phyloP scores from a whole-genome alignment of 2,329 filamentous ascomycete species.

The Fusarium pininemorale region DNA sequence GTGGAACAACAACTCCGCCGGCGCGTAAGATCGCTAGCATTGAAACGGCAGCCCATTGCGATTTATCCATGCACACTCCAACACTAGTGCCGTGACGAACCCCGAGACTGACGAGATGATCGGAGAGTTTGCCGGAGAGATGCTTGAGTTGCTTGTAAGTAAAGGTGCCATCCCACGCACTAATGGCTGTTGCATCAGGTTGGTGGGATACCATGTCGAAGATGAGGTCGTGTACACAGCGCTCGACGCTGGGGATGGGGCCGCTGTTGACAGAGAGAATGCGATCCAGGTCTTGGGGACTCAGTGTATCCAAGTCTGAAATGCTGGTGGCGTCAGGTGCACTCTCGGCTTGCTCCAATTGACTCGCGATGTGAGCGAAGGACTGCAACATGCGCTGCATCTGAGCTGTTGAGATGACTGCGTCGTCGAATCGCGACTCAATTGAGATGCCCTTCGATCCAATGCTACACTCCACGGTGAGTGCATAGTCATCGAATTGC shows the following conservation, averaged over 20 bases:
- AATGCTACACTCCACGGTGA: not conserved
- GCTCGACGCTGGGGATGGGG: not conserved
- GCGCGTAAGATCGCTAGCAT: not conserved
- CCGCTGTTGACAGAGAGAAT: not conserved
- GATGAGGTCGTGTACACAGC: not conserved
- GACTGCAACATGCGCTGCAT: not conserved
- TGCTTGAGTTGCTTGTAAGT: not conserved
- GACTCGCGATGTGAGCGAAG: not conserved
- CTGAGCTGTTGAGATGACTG: not conserved
- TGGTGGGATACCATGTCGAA: not conserved
- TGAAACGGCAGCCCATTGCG: not conserved
- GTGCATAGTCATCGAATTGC: not conserved
- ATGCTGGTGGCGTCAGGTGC: fast-evolving
- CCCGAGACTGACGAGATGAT: not conserved
- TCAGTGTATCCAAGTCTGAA: not conserved
- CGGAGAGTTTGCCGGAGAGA: not conserved
- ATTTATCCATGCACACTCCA: slow-evolving; percentile 2
- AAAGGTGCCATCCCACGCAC: not conserved
- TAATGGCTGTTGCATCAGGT: not conserved
- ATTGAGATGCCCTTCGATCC: not conserved
- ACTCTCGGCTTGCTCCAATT: not conserved
- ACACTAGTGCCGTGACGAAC: not conserved
- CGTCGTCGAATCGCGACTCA: not conserved
- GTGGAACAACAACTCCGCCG: not conserved
- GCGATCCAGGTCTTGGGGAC: not conserved